Base-by-base conservation (phyloP, 805 yeast species). In the Saccharomyces jurei region DNA sequence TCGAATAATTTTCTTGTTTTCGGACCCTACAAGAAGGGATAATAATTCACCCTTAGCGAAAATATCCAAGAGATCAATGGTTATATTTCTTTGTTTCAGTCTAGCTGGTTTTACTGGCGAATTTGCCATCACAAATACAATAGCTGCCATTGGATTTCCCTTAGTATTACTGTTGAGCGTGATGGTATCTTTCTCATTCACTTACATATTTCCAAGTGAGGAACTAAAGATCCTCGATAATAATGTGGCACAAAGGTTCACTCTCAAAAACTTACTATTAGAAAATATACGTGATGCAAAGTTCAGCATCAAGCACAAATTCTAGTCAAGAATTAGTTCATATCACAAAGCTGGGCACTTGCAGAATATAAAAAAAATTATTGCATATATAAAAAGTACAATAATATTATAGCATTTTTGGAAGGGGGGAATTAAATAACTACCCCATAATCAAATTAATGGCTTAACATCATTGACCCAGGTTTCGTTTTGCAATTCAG, bases 61-160 rank as follows among this genome's bases (percentile, higher is more conserved):
- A 1, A 65, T 77, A 1, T 67, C 73, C 0, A 62, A 52, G 22
- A 64, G 61, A 59, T 69, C 69, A 59, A 72, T 89, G 21, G 68
- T 78, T 32, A 54, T 81, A 1, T 92, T 84, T 62, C 68, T 86
- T 0, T 51, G 66, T 0, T 71, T 89, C 21, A 83, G 88, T 55
- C 66, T 86, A 3, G 60, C 82, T 22, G 94, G 94, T 0, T 85
- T 85, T 52, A 86, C 79, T 1, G 86, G 82, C 0, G 98, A 95
- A 66, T 86, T 89, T 59, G 94, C 83, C 0, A 89, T 92, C 31
- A 87, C 96, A 0, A 81, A 84, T 65, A 89, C 97, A 0, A 82
- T 77, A 56, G 98, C 94, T 0, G 97, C 98, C 0, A 89, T 92
- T 31, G 98, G 96, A 2, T 92, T 94, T 65, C 98, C 99, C 0